Evolutionary conservation across 139 green algal genomes (phyloP).

Genomic region (Picochlorum sp.): DNA sequence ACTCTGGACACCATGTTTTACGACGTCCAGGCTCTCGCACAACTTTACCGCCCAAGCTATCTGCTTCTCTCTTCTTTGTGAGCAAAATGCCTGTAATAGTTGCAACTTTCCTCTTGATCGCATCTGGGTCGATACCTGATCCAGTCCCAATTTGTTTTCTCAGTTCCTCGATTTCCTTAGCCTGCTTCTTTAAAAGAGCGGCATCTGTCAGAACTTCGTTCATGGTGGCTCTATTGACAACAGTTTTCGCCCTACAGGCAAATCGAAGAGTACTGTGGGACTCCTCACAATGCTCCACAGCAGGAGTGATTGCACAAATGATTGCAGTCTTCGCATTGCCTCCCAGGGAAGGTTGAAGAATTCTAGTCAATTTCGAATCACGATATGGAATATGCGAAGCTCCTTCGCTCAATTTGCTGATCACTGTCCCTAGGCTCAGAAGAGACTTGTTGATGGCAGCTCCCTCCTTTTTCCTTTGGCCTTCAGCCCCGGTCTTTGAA

Average conservation of each 20-base stretch:
- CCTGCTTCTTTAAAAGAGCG: conserved; percentile 62
- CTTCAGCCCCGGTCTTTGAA: conserved; percentile 63
- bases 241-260: conserved; percentile 71
- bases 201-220: conserved; percentile 59
- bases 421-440: conserved; percentile 57
- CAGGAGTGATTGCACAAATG: conserved; percentile 49
- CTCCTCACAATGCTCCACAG: conserved; percentile 58
- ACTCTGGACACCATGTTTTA: too few relatives aligned
- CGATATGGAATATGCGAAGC: conserved; percentile 59
- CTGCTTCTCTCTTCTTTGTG: too few relatives aligned
- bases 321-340: conserved; percentile 51
- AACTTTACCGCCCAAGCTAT: too few relatives aligned
- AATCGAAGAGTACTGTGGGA: conserved; percentile 69
- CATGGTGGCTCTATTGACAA: conserved; percentile 77
- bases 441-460: conserved; percentile 67
- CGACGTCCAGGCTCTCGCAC: too few relatives aligned
- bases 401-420: conserved; percentile 56
- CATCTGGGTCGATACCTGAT: conserved; percentile 53
- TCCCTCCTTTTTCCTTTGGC: conserved; percentile 54
- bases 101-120: too few relatives aligned
- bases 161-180: conserved; percentile 61
- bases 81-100: too few relatives aligned
- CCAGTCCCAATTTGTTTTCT: conserved; percentile 41
- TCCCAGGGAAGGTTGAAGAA: conserved; percentile 55
- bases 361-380: conserved; percentile 73